Percentiles rank a stretch among this genome's conserved stretches.
These are phyloP conservation scores for Kappamyces sp. DNA, from an alignment of 192 early-diverging fungal species.

Conservation along the genomic window DNA sequence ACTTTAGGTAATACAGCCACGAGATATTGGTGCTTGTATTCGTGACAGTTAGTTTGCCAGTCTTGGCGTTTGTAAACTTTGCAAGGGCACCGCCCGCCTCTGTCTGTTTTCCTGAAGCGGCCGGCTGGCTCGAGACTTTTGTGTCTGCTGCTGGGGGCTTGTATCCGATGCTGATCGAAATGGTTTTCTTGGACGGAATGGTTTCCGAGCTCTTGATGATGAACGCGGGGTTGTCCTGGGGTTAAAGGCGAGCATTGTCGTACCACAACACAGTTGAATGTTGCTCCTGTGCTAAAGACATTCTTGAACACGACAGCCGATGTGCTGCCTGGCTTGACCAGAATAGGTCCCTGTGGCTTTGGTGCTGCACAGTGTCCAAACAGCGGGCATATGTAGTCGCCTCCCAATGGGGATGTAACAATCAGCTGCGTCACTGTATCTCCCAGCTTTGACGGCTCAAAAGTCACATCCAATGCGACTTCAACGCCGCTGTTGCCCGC, in stretches of 20 bases:
- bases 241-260: slow-evolving; percentile 11
- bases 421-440: slow-evolving; percentile 45
- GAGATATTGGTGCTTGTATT: slow-evolving; percentile 33
- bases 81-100: neutral
- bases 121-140: slow-evolving; percentile 16
- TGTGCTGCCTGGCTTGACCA: slow-evolving; percentile 39
- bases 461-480: slow-evolving; percentile 46
- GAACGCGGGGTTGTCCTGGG: slow-evolving; percentile 54
- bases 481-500: slow-evolving; percentile 42
- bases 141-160: slow-evolving; percentile 23
- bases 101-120: neutral
- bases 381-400: slow-evolving; percentile 54
- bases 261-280: slow-evolving; percentile 47
- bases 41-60: slow-evolving; percentile 42
- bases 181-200: slow-evolving; percentile 48
- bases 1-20: slow-evolving; percentile 45
- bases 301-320: slow-evolving; percentile 51
- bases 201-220: slow-evolving; percentile 45
- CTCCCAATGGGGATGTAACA: slow-evolving; percentile 43
- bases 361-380: slow-evolving; percentile 49
- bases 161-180: slow-evolving; percentile 38
- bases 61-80: slow-evolving; percentile 15
- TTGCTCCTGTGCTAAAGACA: slow-evolving; percentile 42
- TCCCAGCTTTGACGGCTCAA: slow-evolving; percentile 58
- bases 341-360: slow-evolving; percentile 55